A percentile compares a stretch with the other conserved stretches of the same genome.
These are phyloP conservation scores for Candida succiphila DNA, from an alignment of 805 yeast genomes.

Conservation along the genomic window DNA sequence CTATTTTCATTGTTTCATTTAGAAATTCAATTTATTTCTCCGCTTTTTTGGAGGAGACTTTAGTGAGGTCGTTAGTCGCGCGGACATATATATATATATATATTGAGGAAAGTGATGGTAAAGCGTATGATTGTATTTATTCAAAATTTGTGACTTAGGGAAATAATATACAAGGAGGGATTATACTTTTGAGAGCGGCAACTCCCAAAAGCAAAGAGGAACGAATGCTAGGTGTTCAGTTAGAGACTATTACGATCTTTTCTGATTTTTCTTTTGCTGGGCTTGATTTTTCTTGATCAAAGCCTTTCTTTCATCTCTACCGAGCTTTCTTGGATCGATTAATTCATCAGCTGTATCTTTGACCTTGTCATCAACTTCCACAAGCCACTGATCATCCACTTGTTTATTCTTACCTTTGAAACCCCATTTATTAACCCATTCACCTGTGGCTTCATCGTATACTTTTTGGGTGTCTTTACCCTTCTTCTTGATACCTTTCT, in stretches of 20 bases:
- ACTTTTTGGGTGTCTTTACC: conserved; percentile 84
- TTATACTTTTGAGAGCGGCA: too few species aligned
- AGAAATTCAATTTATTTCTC: too few species aligned
- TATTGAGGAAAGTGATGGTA: too few species aligned
- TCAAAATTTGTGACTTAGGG: too few species aligned
- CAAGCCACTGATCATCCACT: conserved; percentile 87
- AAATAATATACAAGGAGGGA: too few species aligned
- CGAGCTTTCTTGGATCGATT: conserved; percentile 78
- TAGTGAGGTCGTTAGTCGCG: too few species aligned
- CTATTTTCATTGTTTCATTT: too few species aligned
- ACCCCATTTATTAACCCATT: conserved; percentile 99
- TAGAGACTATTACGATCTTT: conserved; percentile 20
- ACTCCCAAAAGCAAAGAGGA: too few species aligned
- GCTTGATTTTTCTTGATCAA: conserved; percentile 75
- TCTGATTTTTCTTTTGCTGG: conserved; percentile 77
- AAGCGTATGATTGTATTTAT: too few species aligned
- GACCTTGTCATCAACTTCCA: conserved; percentile 72
- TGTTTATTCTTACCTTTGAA: conserved; percentile 87
- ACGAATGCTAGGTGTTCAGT: too few species aligned
- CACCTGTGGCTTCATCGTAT: conserved; percentile 79
- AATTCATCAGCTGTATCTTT: conserved; percentile 51
- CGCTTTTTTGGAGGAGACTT: too few species aligned
- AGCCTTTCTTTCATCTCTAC: conserved; percentile 74
- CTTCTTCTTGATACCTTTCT: conserved; percentile 89
- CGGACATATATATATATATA: too few species aligned